Conservation (phyloP, 164 flowering plant species). For the Warburgia ugandensis region DNA sequence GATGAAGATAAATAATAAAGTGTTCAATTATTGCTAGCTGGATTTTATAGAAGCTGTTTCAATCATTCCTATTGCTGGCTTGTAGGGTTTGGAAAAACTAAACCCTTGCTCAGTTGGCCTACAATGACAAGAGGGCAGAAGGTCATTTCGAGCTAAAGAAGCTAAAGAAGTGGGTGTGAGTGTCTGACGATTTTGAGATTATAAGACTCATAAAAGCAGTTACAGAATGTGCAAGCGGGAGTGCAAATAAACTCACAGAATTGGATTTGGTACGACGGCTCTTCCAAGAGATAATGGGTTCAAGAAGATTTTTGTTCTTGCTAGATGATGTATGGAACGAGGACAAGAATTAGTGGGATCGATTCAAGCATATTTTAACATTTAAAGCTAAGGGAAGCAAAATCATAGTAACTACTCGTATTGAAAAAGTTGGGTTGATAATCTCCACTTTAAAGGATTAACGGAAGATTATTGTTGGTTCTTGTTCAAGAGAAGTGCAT, state of each 20-base stretch:
- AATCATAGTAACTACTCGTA: constrained; percentile 6
- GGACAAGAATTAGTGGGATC: constrained; percentile 1
- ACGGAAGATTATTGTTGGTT: constrained; percentile 2
- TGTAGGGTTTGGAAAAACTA: constrained; percentile 10
- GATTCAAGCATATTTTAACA: not conserved
- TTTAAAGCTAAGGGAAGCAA: constrained; percentile 1
- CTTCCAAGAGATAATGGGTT: not conserved
- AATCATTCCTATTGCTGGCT: constrained; percentile 9
- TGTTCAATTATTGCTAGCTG: not conserved
- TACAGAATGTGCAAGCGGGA: not conserved
- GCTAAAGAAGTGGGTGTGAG: constrained; percentile 7
- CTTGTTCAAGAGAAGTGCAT: not conserved
- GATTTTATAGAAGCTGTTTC: not conserved
- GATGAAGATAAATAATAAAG: constrained; percentile 1
- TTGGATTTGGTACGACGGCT: not conserved
- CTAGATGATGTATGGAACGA: constrained; percentile 8
- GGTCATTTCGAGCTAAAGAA: constrained; percentile 7
- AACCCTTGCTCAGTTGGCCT: constrained; percentile 8
- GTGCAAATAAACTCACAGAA: not conserved
- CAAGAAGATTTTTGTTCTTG: constrained; percentile 1
- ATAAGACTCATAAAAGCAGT: not conserved
- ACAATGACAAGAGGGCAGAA: not conserved
- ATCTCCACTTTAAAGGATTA: not conserved
- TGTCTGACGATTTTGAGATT: constrained; percentile 6
- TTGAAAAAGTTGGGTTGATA: not conserved